These are phyloP conservation scores for Yarrowia sp. DNA, from an alignment of 805 yeast species.

Conservation along the genomic window DNA sequence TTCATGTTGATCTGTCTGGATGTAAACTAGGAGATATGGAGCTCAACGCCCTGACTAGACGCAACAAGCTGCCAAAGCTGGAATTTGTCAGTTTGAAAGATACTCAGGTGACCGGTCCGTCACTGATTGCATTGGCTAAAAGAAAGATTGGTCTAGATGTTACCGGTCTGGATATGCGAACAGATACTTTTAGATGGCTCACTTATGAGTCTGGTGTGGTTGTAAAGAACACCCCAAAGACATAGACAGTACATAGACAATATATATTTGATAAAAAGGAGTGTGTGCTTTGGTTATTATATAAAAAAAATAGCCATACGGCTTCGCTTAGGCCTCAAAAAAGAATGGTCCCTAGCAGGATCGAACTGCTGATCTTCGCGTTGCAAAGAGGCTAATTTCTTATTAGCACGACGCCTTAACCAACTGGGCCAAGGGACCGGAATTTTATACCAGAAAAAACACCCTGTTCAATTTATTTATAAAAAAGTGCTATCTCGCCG, in stretches of 20 bases:
- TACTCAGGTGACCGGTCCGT: conserved; percentile 3
- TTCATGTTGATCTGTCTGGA: not conserved
- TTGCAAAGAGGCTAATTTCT: conserved; percentile 29
- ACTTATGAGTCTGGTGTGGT: not conserved
- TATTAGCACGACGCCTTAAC: conserved; percentile 28
- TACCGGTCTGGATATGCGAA: conserved; percentile 9
- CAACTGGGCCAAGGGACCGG: conserved; percentile 27
- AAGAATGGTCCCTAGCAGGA: conserved; percentile 39
- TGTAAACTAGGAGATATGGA: conserved; percentile 4
- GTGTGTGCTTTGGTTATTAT: no score
- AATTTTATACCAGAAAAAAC: not conserved
- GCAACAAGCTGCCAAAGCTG: not conserved
- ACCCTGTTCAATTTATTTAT: not conserved
- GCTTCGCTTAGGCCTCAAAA: not conserved
- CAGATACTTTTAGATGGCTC: conserved; percentile 10
- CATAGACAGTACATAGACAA: not conserved
- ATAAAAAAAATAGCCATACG: not conserved
- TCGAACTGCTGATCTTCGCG: conserved; percentile 53
- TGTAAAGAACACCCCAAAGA: not conserved
- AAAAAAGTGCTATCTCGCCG: not conserved
- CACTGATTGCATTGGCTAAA: not conserved
- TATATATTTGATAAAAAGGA: no score
- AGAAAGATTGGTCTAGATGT: not conserved
- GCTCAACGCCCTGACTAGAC: not conserved
- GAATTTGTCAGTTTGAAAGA: not conserved